Conservation (phyloP, 1,284 basidiomycete species). For the Boletus semigastroideus region DNA sequence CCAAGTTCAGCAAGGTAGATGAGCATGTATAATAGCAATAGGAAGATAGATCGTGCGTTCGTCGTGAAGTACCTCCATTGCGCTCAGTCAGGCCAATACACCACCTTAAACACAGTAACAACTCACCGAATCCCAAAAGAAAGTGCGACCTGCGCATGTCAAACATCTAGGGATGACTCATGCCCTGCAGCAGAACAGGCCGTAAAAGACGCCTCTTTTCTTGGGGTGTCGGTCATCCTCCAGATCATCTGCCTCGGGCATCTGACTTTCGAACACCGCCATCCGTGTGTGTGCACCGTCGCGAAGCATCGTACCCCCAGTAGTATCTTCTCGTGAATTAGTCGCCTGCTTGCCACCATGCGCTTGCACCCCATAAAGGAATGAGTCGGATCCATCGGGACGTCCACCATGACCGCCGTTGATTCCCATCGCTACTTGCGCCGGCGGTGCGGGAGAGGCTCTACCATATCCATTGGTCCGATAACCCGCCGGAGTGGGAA, state of each 20-base stretch:
- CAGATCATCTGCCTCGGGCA: constrained; percentile 36
- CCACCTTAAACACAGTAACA: neutral
- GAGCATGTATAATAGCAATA: constrained; percentile 35
- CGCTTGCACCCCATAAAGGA: constrained; percentile 53
- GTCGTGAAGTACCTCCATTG: constrained; percentile 29
- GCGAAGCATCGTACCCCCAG: constrained; percentile 38
- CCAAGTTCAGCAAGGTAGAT: constrained; percentile 34
- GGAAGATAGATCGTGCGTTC: constrained; percentile 32
- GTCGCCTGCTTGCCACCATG: constrained; percentile 47
- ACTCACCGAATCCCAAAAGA: constrained; percentile 27
- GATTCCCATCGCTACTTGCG: constrained; percentile 32
- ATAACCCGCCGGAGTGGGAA: constrained; percentile 55
- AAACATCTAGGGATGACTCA: constrained; percentile 22
- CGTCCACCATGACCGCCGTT: constrained; percentile 40
- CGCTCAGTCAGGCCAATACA: constrained; percentile 4
- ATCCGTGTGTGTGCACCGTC: constrained; percentile 44
- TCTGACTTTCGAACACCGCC: constrained; percentile 57
- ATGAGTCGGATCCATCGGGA: constrained; percentile 56
- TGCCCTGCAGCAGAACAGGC: constrained; percentile 35
- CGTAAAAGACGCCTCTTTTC: constrained; percentile 34
- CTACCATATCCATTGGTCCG: constrained; percentile 55
- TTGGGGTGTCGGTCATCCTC: constrained; percentile 37
- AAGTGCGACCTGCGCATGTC: constrained; percentile 31
- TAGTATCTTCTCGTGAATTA: constrained; percentile 47
- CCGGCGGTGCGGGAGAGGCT: constrained; percentile 48